phyloP scores from a whole-genome alignment of 2,329 filamentous ascomycete genomes.

The Alternaria tenuissima region DNA sequence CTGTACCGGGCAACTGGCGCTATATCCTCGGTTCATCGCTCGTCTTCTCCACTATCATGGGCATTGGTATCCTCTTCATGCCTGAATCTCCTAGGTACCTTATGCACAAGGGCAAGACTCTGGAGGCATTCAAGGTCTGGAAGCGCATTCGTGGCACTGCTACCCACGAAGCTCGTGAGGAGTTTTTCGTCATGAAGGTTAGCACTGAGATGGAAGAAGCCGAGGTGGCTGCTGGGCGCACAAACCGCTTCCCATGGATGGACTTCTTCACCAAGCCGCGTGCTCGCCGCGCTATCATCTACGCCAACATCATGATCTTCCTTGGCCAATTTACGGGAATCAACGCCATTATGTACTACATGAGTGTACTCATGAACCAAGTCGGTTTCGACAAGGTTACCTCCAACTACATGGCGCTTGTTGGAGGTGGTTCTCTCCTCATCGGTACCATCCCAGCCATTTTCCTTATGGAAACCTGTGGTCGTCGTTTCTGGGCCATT shows the following conservation, averaged over 20 bases:
- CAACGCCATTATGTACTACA: slow-evolving; percentile 67
- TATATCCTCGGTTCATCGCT: slow-evolving; percentile 78
- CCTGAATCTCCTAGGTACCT: slow-evolving; percentile 74
- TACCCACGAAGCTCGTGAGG: slow-evolving; percentile 66
- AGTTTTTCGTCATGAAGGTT: slow-evolving; percentile 77
- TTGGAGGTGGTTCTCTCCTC: slow-evolving; percentile 72
- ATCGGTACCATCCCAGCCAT: slow-evolving; percentile 73
- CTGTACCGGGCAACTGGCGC: slow-evolving; percentile 74
- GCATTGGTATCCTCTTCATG: slow-evolving; percentile 73
- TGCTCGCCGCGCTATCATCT: slow-evolving; percentile 64
- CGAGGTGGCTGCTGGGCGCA: slow-evolving; percentile 60
- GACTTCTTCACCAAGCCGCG: slow-evolving; percentile 77
- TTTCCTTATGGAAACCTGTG: slow-evolving; percentile 75
- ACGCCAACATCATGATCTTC: slow-evolving; percentile 77
- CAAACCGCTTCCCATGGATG: slow-evolving; percentile 71
- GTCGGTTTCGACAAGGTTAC: slow-evolving; percentile 71
- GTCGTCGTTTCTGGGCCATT: slow-evolving; percentile 78
- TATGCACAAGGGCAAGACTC: slow-evolving; percentile 70
- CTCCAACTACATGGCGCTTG: slow-evolving; percentile 74
- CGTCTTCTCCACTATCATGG: slow-evolving; percentile 71
- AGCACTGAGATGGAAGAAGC: slow-evolving; percentile 64
- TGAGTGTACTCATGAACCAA: slow-evolving; percentile 71
- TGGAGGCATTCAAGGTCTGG: slow-evolving; percentile 74
- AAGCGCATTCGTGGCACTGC: slow-evolving; percentile 72
- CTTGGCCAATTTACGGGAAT: slow-evolving; percentile 73